Evolutionary conservation across 306 rosid genomes (phyloP).

Genomic region (Inga laurina): DNA sequence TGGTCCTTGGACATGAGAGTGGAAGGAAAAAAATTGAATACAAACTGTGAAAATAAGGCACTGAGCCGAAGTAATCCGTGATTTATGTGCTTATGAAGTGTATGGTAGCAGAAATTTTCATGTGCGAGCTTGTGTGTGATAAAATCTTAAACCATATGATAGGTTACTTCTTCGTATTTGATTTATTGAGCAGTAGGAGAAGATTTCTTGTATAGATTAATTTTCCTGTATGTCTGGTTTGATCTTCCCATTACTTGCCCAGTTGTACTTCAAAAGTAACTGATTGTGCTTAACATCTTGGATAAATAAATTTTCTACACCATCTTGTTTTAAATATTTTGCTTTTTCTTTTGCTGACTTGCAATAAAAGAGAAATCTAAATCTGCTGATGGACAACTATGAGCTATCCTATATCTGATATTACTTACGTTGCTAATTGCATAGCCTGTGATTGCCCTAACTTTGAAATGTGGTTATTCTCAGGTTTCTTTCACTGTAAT

Average conservation of each 20-base stretch:
- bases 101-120: not conserved
- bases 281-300: not conserved
- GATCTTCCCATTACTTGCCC: not conserved
- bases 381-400: not conserved
- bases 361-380: not conserved
- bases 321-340: not conserved
- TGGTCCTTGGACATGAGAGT: not conserved
- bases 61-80: not conserved
- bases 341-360: not conserved
- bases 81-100: not conserved
- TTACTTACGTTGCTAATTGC: not conserved
- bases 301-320: not conserved
- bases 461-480: constrained; percentile 14
- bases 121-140: not conserved
- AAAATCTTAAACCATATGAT: not conserved
- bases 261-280: not conserved
- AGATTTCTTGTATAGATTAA: not conserved
- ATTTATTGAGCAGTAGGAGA: not conserved
- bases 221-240: not conserved
- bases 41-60: not conserved
- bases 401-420: not conserved
- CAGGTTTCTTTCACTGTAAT: constrained; percentile 33
- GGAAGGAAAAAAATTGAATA: not conserved
- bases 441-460: not conserved
- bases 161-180: not conserved